A percentile compares a stretch with the other conserved stretches of the same genome.
These are phyloP conservation scores for Niveomyces coronatus DNA, from an alignment of 2,329 filamentous ascomycete species.

Conservation along the genomic window DNA sequence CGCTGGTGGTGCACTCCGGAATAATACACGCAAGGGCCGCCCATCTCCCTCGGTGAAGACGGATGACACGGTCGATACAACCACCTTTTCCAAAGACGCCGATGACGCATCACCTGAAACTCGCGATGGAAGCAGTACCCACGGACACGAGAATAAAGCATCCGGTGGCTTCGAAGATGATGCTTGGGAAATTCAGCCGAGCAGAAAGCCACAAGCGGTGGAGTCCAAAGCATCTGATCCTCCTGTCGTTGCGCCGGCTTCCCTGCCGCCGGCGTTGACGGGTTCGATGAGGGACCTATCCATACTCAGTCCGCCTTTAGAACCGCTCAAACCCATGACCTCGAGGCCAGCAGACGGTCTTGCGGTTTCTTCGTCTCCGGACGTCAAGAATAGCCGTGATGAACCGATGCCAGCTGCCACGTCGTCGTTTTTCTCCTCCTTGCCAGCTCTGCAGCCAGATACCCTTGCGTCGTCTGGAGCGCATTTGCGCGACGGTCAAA, in stretches of 20 bases:
- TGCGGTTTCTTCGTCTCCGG: slow-evolving; percentile 15
- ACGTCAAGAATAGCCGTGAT: slow-evolving; percentile 23
- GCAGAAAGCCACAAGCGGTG: slow-evolving; percentile 39
- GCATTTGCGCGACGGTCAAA: slow-evolving; percentile 53
- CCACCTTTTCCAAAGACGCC: slow-evolving; percentile 62
- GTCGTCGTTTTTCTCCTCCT: slow-evolving; percentile 44
- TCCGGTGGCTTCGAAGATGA: slow-evolving; percentile 79
- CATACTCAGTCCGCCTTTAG: slow-evolving; percentile 40
- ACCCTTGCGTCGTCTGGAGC: slow-evolving; percentile 19
- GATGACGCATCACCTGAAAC: slow-evolving; percentile 15
- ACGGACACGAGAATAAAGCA: slow-evolving; percentile 18
- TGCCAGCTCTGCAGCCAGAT: slow-evolving; percentile 14
- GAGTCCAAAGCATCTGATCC: slow-evolving; percentile 13
- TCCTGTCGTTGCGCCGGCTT: slow-evolving; percentile 25
- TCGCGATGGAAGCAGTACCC: slow-evolving; percentile 11
- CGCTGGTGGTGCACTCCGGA: slow-evolving; percentile 78
- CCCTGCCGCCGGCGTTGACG: slow-evolving; percentile 41
- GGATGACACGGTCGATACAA: slow-evolving; percentile 78
- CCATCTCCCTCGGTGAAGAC: slow-evolving; percentile 80
- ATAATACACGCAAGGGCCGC: slow-evolving; percentile 88
- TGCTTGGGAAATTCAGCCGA: slow-evolving; percentile 91
- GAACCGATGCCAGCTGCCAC: slow-evolving; percentile 44
- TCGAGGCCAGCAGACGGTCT: slow-evolving; percentile 17
- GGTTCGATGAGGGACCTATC: slow-evolving; percentile 56
- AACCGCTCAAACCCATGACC: slow-evolving; percentile 34